These are phyloP conservation scores for Millerozyma miso DNA, from an alignment of 805 yeast species.

Conservation along the genomic window DNA sequence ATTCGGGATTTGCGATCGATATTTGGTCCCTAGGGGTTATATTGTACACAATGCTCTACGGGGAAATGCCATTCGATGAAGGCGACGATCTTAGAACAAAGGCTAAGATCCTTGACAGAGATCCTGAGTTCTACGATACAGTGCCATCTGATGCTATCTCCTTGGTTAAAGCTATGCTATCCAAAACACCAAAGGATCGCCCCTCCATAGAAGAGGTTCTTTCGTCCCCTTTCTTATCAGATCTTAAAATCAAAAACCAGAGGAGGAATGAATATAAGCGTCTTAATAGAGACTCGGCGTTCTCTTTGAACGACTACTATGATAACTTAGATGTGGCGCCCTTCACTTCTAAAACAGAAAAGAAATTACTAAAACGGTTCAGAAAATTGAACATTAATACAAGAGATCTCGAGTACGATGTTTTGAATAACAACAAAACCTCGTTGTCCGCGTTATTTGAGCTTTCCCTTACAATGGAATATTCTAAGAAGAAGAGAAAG, in stretches of 20 bases:
- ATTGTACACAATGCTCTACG: slow-evolving; percentile 76
- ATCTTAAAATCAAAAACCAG: slow-evolving; percentile 20
- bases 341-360: slow-evolving; percentile 61
- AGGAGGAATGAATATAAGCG: slow-evolving; percentile 20
- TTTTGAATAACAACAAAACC: slow-evolving; percentile 59
- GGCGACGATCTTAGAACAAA: slow-evolving; percentile 67
- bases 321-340: slow-evolving; percentile 29
- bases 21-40: slow-evolving; percentile 93
- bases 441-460: slow-evolving; percentile 74
- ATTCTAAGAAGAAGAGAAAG: slow-evolving; percentile 27
- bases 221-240: slow-evolving; percentile 26
- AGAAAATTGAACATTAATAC: slow-evolving; percentile 61
- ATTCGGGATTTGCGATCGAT: slow-evolving; percentile 78
- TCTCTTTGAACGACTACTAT: slow-evolving; percentile 38
- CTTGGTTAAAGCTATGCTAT: slow-evolving; percentile 51
- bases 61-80: slow-evolving; percentile 88
- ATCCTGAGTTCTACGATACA: slow-evolving; percentile 52
- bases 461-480: slow-evolving; percentile 53
- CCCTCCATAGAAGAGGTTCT: slow-evolving; percentile 43
- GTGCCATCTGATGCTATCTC: slow-evolving; percentile 47
- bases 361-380: slow-evolving; percentile 54
- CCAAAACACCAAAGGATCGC: slow-evolving; percentile 63
- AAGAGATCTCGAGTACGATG: slow-evolving; percentile 54
- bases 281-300: slow-evolving; percentile 32
- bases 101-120: slow-evolving; percentile 55